phyloP scores from a whole-genome alignment of 768 basidiomycete species.

The Lyophyllum semitale region DNA sequence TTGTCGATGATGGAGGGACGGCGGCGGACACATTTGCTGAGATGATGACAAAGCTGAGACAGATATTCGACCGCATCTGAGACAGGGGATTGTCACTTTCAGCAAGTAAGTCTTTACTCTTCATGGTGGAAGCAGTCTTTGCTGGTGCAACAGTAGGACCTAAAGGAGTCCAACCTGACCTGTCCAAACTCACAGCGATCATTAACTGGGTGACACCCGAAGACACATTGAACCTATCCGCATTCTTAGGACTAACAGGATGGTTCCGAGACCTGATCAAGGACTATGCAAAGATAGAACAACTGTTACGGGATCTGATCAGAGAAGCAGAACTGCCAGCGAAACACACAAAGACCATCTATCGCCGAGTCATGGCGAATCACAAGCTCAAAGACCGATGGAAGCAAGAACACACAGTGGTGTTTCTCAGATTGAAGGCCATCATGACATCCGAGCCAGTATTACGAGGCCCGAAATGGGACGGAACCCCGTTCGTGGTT shows the following conservation, averaged over 20 bases:
- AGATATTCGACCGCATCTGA: conserved; percentile 27
- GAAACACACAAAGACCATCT: conserved; percentile 21
- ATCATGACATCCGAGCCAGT: conserved; percentile 32
- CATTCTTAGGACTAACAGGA: conserved; percentile 36
- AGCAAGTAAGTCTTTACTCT: conserved; percentile 33
- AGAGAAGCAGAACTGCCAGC: conserved; percentile 19
- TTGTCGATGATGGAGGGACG: conserved; percentile 39
- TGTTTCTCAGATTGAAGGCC: conserved; percentile 31
- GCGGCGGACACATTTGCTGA: conserved; percentile 32
- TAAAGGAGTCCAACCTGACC: conserved; percentile 34
- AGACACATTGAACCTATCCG: conserved; percentile 26
- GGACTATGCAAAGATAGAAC: conserved; percentile 31
- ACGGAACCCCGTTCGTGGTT: conserved; percentile 34
- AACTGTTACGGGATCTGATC: conserved; percentile 32
- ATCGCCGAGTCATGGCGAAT: conserved; percentile 23
- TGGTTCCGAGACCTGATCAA: conserved; percentile 35
- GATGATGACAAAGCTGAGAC: conserved; percentile 22
- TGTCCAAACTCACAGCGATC: conserved; percentile 37
- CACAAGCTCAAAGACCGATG: conserved; percentile 1
- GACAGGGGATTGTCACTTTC: conserved; percentile 35
- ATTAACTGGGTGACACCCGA: conserved; percentile 33
- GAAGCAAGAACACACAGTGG: conserved; percentile 14
- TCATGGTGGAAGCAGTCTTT: conserved; percentile 36
- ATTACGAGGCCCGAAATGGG: conserved; percentile 27
- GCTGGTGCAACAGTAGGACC: conserved; percentile 33